These are phyloP conservation scores for Annulohypoxylon maeteangense DNA, from an alignment of 495 filamentous ascomycete species.

Conservation along the genomic window DNA sequence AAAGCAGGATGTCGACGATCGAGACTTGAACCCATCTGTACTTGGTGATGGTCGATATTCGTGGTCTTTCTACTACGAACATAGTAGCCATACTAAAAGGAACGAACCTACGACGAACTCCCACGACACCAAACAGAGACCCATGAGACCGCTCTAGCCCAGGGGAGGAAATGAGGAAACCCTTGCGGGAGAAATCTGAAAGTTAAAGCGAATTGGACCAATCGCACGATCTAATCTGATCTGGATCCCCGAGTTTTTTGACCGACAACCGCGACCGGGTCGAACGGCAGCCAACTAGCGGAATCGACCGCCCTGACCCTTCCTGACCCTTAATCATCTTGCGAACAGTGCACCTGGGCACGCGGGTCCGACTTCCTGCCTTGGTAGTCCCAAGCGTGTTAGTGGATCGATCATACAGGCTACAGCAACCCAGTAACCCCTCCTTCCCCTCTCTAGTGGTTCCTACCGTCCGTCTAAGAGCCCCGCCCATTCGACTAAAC, in stretches of 20 bases:
- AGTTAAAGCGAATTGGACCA: slow-evolving; percentile 1
- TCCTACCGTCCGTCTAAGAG: slow-evolving; percentile 2
- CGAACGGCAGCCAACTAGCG: slow-evolving; percentile 22
- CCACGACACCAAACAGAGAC: slow-evolving; percentile 29
- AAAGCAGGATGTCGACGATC: slow-evolving; percentile 7
- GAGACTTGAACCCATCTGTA: slow-evolving; percentile 1
- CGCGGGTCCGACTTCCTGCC: slow-evolving; percentile 34
- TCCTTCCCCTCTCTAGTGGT: slow-evolving; percentile 28
- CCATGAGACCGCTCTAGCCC: slow-evolving; percentile 29
- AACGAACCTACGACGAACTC: slow-evolving; percentile 28
- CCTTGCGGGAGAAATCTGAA: not conserved
- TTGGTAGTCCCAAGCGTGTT: slow-evolving; percentile 35
- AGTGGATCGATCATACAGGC: slow-evolving; percentile 35
- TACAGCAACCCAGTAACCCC: slow-evolving; percentile 21
- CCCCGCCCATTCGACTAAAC: not conserved
- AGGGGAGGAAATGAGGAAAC: slow-evolving; percentile 20
- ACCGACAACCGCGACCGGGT: slow-evolving; percentile 29
- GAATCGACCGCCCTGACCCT: slow-evolving; percentile 26
- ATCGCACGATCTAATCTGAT: slow-evolving; percentile 43
- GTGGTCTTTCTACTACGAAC: not conserved
- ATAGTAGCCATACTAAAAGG: not conserved
- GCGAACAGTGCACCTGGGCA: slow-evolving; percentile 21
- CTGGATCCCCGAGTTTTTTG: slow-evolving; percentile 27
- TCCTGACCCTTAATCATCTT: slow-evolving; percentile 19
- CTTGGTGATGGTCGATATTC: slow-evolving; percentile 7